Base-by-base conservation (phyloP, 2,329 filamentous ascomycete species). In the Fusarium tupiense region DNA sequence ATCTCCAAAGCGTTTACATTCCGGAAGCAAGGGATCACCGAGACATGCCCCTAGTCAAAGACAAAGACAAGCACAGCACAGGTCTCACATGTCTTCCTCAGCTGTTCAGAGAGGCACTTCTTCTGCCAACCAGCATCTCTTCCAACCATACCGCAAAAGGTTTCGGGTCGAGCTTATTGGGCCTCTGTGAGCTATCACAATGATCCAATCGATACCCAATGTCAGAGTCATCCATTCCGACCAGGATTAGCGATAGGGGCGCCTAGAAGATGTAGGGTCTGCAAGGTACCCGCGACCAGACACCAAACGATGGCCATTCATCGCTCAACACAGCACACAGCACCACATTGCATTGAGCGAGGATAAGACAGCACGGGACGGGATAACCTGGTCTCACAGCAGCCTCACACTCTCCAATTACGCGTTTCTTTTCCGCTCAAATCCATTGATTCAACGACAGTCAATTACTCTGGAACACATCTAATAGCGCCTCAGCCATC, bases 261-360 rank as follows among this genome's bases (percentile, higher is more conserved):
- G 26, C 53, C 58, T 41, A 50, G 52, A 60, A 47, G 50, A 63
- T 50, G 61, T 68, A 74, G 59, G 56, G 61, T 63, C 75, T 77
- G 75, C 75, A 77, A 77, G 75, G 75, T 77, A 77, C 75, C 75
- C 75, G 75, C 75, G 68, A 61, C 67, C 69, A 56, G 71, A 73
- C 57, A 66, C 33, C 52, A 40, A 56, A 60, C 24, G 52, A 41
- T 53, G 44, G 43, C 49, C 61, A 67, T 61, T 52, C 60, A 41
- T 59, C 59, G 47, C 26, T 47, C 44, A 50, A 52, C 57, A 59
- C 44, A 57, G 62, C 60, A 65, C 62, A 43, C 44, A 65, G 49
- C 49, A 65, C 37, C 40, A 26, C 17, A 41, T 49, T 49, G 43
- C 19, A 64, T 58, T 57, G 24, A 33, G 26, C 35, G 40, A 65